Evolutionary conservation across 106 monocot genomes (phyloP).

Genomic region (Vanilla planifolia): DNA sequence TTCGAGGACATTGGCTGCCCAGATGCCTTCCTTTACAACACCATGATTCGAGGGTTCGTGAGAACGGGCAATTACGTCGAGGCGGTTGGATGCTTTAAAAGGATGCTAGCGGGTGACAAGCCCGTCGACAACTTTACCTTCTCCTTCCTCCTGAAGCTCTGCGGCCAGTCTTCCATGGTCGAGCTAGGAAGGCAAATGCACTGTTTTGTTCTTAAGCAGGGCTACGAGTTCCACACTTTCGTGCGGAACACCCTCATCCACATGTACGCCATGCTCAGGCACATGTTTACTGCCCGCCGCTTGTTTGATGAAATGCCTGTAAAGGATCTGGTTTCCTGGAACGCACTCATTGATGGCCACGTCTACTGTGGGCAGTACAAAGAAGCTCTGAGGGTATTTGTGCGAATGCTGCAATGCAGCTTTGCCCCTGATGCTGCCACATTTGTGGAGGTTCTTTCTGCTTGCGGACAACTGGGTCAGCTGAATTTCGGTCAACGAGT

Average conservation of each 20-base stretch:
- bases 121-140: conserved; percentile 54
- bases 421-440: conserved; percentile 42
- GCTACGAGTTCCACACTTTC: conserved; percentile 23
- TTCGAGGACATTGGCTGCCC: conserved; percentile 28
- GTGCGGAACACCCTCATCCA: conserved; percentile 60
- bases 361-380: conserved; percentile 19
- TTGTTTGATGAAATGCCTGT: conserved; percentile 42
- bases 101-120: conserved; percentile 31
- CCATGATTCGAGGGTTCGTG: conserved; percentile 58
- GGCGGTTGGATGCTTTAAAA: conserved; percentile 33
- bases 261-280: conserved; percentile 31
- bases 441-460: conserved; percentile 39
- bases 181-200: conserved; percentile 41
- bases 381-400: conserved; percentile 27
- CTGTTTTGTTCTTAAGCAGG: conserved; percentile 34
- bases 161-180: conserved; percentile 13
- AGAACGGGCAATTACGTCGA: conserved; percentile 21
- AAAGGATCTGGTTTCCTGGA: conserved; percentile 50
- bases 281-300: conserved; percentile 13
- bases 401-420: conserved; percentile 21
- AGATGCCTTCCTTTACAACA: conserved; percentile 58
- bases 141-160: conserved; percentile 55
- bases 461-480: conserved; percentile 44
- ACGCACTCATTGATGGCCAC: conserved; percentile 37
- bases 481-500: conserved; percentile 35